phyloP scores from a whole-genome alignment of 139 green algal species.

The Tetraselmis striata region DNA sequence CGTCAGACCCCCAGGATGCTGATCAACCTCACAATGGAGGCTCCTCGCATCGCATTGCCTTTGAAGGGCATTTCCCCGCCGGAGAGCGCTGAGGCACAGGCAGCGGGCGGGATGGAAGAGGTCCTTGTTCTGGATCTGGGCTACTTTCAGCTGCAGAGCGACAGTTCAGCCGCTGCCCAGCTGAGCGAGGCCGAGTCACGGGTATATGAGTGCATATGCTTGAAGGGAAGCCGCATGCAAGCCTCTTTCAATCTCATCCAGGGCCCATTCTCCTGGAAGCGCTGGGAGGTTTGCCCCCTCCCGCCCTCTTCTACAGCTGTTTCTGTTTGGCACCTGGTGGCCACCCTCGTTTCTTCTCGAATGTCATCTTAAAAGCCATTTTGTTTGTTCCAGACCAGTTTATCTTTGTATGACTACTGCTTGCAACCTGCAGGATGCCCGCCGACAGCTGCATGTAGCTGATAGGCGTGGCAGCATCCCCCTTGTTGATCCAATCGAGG shows the following conservation, averaged over 20 bases:
- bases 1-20: background rate
- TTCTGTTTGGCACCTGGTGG: too few relatives aligned
- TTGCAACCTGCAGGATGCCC: too few relatives aligned
- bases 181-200: conserved; percentile 56
- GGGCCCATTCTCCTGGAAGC: background rate
- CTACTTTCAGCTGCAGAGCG: conserved; percentile 49
- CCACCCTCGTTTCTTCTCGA: too few relatives aligned
- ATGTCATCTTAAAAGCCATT: too few relatives aligned
- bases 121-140: conserved; percentile 68
- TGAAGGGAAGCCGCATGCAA: conserved; percentile 23
- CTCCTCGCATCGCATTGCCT: background rate
- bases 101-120: background rate
- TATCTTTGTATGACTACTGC: too few relatives aligned
- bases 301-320: too few relatives aligned
- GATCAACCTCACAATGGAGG: background rate
- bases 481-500: background rate
- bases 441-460: too few relatives aligned
- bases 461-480: conserved; percentile 4
- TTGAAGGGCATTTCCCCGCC: too few relatives aligned
- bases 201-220: conserved; percentile 70
- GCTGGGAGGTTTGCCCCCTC: background rate
- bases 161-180: conserved; percentile 12
- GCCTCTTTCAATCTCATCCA: background rate
- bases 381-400: too few relatives aligned
- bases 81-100: too few relatives aligned